These are phyloP conservation scores for Yamadazyma laniorum DNA, from an alignment of 805 yeast species.

Conservation along the genomic window DNA sequence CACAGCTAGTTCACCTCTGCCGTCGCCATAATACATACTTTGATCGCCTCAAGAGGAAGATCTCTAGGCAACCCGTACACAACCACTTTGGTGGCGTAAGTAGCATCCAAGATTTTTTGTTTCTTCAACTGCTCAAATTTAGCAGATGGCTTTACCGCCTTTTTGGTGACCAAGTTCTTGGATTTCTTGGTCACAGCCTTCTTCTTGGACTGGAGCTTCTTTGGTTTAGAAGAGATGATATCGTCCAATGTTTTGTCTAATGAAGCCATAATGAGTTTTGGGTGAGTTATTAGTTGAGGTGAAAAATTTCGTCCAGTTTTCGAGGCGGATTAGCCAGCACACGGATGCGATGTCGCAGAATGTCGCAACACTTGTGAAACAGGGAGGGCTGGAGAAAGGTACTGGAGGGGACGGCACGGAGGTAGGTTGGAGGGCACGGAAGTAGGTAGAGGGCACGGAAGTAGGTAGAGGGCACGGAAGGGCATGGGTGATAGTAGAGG, in stretches of 20 bases:
- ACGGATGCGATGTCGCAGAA: too few species aligned
- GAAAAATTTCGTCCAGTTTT: background rate
- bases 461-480: too few species aligned
- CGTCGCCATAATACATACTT: slow-evolving; percentile 80
- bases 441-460: too few species aligned
- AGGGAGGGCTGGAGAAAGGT: background rate
- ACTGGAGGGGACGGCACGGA: too few species aligned
- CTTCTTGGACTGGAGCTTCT: slow-evolving; percentile 10
- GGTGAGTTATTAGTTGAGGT: background rate
- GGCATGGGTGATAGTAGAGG: too few species aligned
- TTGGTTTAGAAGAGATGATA: slow-evolving; percentile 63
- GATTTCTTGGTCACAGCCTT: slow-evolving; percentile 18
- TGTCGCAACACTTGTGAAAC: too few species aligned
- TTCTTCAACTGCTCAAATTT: slow-evolving; percentile 6
- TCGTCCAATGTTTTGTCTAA: slow-evolving; percentile 95
- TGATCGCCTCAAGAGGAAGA: slow-evolving; percentile 77
- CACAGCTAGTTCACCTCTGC: too few species aligned
- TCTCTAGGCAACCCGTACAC: slow-evolving; percentile 86
- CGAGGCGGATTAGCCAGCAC: too few species aligned
- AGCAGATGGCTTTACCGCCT: slow-evolving; percentile 19
- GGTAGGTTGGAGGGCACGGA: too few species aligned
- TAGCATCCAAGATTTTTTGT: slow-evolving; percentile 34
- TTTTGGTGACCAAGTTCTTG: slow-evolving; percentile 21
- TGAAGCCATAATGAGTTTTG: slow-evolving; percentile 54
- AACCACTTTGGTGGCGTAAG: slow-evolving; percentile 75